Percentiles rank a stretch among this genome's conserved stretches.
Evolutionary conservation across 164 flowering plant genomes (phyloP).

Genomic region (Vitis rupestris): DNA sequence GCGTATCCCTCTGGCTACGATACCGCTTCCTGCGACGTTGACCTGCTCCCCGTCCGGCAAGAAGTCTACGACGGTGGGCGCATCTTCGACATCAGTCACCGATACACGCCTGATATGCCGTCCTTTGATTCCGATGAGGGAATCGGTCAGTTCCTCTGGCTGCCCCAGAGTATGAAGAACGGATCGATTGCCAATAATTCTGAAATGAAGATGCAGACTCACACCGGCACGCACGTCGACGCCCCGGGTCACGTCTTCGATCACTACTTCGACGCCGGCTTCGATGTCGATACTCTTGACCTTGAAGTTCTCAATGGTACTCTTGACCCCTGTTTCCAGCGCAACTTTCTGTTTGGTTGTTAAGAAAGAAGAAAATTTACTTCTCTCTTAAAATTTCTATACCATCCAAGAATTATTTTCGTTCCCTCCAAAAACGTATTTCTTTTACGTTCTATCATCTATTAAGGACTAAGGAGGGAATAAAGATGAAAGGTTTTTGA

Average conservation of each 20-base stretch:
- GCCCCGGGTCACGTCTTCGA: conserved; percentile 84
- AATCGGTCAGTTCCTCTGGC: conserved; percentile 69
- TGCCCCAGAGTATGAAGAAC: conserved; percentile 71
- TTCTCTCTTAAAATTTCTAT: too few relatives aligned
- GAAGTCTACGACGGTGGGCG: conserved; percentile 58
- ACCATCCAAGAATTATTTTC: too few relatives aligned
- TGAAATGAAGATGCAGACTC: conserved; percentile 66
- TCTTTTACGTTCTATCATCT: too few relatives aligned
- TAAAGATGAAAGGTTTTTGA: neutral
- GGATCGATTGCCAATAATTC: conserved; percentile 75
- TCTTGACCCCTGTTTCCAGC: neutral
- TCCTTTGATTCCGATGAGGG: conserved; percentile 46
- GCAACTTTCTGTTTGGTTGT: neutral
- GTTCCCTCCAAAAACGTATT: too few relatives aligned
- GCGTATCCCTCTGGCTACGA: conserved; percentile 33
- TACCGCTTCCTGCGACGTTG: conserved; percentile 14
- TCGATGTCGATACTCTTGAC: conserved; percentile 87
- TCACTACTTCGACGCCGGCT: conserved; percentile 82
- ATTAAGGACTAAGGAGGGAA: too few relatives aligned
- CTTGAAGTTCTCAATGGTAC: conserved; percentile 78
- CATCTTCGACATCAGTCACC: conserved; percentile 76
- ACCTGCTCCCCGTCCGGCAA: conserved; percentile 34
- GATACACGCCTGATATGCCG: conserved; percentile 53
- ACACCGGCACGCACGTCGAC: conserved; percentile 94
- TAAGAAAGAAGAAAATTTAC: neutral